Base-by-base conservation (phyloP, 306 rosid species). In the Elaeagnus macrophylla region DNA sequence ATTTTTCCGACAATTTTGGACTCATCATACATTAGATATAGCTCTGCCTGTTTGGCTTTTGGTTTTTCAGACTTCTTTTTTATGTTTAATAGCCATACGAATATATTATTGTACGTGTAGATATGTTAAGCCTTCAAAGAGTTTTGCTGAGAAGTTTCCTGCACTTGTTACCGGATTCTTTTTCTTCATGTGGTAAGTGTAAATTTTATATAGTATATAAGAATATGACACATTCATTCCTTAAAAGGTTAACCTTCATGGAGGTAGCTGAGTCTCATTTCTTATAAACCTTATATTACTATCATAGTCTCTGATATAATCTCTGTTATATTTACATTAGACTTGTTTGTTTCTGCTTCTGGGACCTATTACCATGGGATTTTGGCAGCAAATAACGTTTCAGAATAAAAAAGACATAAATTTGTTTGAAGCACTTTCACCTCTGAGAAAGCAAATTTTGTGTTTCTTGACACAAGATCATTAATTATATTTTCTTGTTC, bases 161-260 rank as follows among this genome's bases (percentile, higher is more conserved):
- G 86, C 70, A 15, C 67, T 91, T 47, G 66, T 80, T 12, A 91
- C 97, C 36, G 96, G 96, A 0, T 86, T 91, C 67, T 91, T 81
- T 75, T 91, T 91, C 86, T 91, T 91, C 62, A 86, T 79, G 79
- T 86, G 97, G 97, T 84, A 76, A 65, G 76, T 3, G 19, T 7
- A 46, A 40, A 32, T 49, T 36, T 16, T 16, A 9, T 16, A n/a
- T n/a, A n/a, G n/a, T n/a, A n/a, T n/a, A n/a, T 16, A 44, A 0
- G 6, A 43, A 8, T 43, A 10, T 11, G 6, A 8, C 12, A 10
- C 7, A 9, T 37, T 11, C 10, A 42, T 67, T 59, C 12, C 19
- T 8, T 2, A 1, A 19, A 32, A 53, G 17, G 46, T 60, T 10
- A 60, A 12, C 12, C 10, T 41, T 12, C 44, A 51, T 9, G n/a